Percentiles rank a stretch among this genome's conserved stretches.
phyloP scores from a whole-genome alignment of 2,329 filamentous ascomycete species.

The Aquanectria penicillioides region DNA sequence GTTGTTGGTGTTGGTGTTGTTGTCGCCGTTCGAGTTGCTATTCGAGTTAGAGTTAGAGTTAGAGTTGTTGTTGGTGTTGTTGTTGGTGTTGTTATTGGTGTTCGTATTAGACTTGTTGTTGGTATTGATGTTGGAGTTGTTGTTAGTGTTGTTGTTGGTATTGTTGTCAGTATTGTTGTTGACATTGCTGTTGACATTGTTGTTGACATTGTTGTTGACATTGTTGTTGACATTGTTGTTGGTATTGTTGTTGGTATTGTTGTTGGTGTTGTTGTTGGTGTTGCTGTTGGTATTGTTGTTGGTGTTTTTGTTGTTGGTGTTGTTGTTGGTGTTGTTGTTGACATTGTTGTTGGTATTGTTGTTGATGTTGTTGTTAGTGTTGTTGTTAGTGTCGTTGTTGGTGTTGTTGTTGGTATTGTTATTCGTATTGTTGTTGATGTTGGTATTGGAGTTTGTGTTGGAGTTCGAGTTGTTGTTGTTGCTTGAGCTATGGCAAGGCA shows the following conservation, averaged over 20 bases:
- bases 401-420: not conserved
- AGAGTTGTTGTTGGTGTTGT: not conserved
- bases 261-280: not conserved
- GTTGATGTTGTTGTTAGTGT: not conserved
- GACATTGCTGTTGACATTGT: not conserved
- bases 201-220: not conserved
- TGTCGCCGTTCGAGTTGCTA: not conserved
- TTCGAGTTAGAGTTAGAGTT: constrained; percentile 17
- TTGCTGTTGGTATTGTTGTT: constrained; percentile 18
- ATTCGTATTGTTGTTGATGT: not conserved
- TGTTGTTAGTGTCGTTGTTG: not conserved
- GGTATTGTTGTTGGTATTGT: not conserved
- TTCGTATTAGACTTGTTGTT: constrained; percentile 17
- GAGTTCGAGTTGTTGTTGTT: not conserved
- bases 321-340: not conserved
- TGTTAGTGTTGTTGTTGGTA: not conserved
- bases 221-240: not conserved
- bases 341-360: not conserved
- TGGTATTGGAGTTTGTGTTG: not conserved
- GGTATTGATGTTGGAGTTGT: not conserved
- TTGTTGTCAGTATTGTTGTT: not conserved
- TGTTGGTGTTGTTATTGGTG: constrained; percentile 16
- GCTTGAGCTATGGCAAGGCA: constrained; percentile 35
- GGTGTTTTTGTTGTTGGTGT: constrained; percentile 10
- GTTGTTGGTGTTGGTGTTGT: not conserved